Evolutionary conservation across 805 yeast species (phyloP).

Genomic region (Komagataella pseudopastoris): DNA sequence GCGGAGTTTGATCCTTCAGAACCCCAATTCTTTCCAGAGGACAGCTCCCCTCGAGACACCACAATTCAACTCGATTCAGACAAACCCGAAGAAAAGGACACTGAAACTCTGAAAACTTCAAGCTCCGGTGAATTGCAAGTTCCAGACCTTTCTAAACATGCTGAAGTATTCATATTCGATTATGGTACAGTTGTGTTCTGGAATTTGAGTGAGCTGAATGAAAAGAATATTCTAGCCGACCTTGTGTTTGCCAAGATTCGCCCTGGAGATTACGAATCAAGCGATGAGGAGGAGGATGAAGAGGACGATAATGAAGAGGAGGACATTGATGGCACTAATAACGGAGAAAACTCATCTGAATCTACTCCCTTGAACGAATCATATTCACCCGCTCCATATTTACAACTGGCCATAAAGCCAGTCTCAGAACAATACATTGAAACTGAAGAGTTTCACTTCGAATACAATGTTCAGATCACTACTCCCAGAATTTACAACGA

Average conservation of each 20-base stretch:
- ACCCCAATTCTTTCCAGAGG: conserved; percentile 69
- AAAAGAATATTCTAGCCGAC: conserved; percentile 87
- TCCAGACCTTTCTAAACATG: conserved; percentile 47
- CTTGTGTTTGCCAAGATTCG: conserved; percentile 49
- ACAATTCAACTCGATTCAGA: conserved; percentile 1
- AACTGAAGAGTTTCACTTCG: conserved; percentile 76
- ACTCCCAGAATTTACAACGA: conserved; percentile 77
- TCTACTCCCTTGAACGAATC: background rate
- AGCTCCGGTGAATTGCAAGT: conserved; percentile 7
- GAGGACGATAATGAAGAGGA: conserved; percentile 17
- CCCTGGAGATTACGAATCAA: conserved; percentile 27
- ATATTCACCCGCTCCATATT: conserved; percentile 1
- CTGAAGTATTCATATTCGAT: conserved; percentile 79
- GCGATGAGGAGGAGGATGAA: conserved; percentile 23
- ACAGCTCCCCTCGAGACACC: conserved; percentile 18
- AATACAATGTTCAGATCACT: conserved; percentile 34
- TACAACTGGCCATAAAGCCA: conserved; percentile 51
- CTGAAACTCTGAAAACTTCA: conserved; percentile 2
- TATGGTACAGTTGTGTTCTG: conserved; percentile 98
- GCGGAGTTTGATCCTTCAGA: conserved; percentile 81
- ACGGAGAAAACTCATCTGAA: background rate
- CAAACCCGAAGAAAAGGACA: background rate
- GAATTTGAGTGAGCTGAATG: conserved; percentile 90
- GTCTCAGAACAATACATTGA: conserved; percentile 83
- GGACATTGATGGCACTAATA: conserved; percentile 2